Conservation (phyloP, 2,329 filamentous ascomycete species). For the Pseudocercospora fijiensis region DNA sequence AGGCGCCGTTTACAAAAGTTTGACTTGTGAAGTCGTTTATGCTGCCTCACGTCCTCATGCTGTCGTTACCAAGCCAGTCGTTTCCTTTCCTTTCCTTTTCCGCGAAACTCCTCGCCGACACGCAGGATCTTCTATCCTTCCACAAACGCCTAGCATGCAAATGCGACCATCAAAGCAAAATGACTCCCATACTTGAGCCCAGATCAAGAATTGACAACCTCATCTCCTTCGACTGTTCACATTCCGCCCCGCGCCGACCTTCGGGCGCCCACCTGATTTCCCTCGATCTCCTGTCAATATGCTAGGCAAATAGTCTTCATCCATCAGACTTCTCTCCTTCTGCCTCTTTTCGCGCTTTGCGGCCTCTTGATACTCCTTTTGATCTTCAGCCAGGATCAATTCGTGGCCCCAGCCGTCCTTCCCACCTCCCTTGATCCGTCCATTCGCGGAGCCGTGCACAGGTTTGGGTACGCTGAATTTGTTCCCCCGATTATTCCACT, state of each 20-base stretch:
- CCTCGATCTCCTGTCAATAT: conserved; percentile 78
- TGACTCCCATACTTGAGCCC: background rate
- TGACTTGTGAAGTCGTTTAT: background rate
- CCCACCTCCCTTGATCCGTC: conserved; percentile 70
- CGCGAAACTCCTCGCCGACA: background rate
- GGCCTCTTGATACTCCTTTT: conserved; percentile 81
- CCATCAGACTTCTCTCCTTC: conserved; percentile 82
- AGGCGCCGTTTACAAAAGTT: no score
- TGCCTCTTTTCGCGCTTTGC: conserved; percentile 61
- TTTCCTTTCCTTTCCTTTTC: background rate
- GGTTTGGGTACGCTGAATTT: conserved; percentile 92
- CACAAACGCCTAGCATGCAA: background rate
- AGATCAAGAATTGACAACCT: background rate
- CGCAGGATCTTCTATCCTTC: background rate
- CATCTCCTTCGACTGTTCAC: conserved; percentile 74
- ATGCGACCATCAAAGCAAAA: background rate
- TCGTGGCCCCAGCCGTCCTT: conserved; percentile 83
- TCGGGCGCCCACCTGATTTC: conserved; percentile 64
- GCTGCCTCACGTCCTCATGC: background rate
- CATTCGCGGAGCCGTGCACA: conserved; percentile 74
- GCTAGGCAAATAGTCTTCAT: conserved; percentile 84
- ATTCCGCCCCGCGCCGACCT: conserved; percentile 80
- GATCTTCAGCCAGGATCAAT: conserved; percentile 86
- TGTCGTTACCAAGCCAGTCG: background rate
- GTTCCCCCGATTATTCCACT: conserved; percentile 92